phyloP scores from a whole-genome alignment of 2,329 filamentous ascomycete genomes.

The Fusarium sp. region DNA sequence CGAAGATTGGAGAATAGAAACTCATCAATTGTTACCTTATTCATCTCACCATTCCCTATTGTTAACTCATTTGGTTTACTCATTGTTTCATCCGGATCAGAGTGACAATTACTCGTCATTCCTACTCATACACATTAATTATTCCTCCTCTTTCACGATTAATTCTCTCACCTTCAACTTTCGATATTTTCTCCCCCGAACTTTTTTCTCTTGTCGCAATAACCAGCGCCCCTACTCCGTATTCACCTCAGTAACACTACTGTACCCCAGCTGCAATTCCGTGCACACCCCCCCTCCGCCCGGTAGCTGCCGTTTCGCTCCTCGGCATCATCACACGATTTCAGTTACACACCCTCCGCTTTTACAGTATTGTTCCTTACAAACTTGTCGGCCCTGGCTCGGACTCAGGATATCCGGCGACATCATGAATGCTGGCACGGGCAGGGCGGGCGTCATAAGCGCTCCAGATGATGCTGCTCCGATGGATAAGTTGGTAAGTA shows the following conservation, averaged over 20 bases:
- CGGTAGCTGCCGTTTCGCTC: slow-evolving; percentile 43
- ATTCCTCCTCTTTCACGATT: not conserved
- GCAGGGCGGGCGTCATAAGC: slow-evolving; percentile 67
- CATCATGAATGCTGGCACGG: slow-evolving; percentile 56
- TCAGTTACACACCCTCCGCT: slow-evolving; percentile 47
- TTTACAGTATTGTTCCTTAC: slow-evolving; percentile 17
- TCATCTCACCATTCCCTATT: slow-evolving; percentile 8
- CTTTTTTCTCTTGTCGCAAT: slow-evolving; percentile 12
- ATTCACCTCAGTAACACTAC: slow-evolving; percentile 14
- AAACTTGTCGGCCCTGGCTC: slow-evolving; percentile 40
- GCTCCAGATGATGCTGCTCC: slow-evolving; percentile 61
- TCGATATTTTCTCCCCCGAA: not conserved
- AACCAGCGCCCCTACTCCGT: not conserved
- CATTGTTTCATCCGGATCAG: slow-evolving; percentile 3
- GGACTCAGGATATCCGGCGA: slow-evolving; percentile 37
- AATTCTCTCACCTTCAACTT: slow-evolving; percentile 1
- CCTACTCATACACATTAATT: slow-evolving; percentile 7
- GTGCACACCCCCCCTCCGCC: slow-evolving; percentile 42
- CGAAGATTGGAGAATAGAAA: slow-evolving; percentile 12
- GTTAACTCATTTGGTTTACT: slow-evolving; percentile 1
- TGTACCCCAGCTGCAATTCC: slow-evolving; percentile 40
- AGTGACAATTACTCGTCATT: not conserved
- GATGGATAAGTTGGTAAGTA: slow-evolving; percentile 69
- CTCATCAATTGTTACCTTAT: slow-evolving; percentile 21
- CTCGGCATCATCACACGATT: slow-evolving; percentile 48